Percentiles rank a stretch among this genome's conserved stretches.
Evolutionary conservation across 1,139 yeast genomes (phyloP).

Genomic region (Suhomyces wounanorum): DNA sequence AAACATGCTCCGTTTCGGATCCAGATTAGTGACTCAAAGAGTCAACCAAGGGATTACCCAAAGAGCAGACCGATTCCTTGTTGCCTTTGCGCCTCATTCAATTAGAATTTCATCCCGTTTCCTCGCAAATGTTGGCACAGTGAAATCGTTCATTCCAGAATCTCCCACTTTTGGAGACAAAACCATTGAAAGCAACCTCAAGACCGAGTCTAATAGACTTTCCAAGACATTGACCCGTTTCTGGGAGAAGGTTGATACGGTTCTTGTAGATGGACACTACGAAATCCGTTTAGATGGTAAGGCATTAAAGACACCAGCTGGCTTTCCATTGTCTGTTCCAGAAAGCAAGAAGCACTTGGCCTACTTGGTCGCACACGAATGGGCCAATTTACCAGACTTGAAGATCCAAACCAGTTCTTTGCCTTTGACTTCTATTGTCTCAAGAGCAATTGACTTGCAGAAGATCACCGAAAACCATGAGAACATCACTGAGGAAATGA

Average conservation of each 20-base stretch:
- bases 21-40: slow-evolving; percentile 1
- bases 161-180: slow-evolving; percentile 37
- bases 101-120: not conserved
- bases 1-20: slow-evolving; percentile 8
- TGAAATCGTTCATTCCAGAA: slow-evolving; percentile 16
- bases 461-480: slow-evolving; percentile 26
- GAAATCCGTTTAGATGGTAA: slow-evolving; percentile 71
- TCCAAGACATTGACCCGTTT: slow-evolving; percentile 73
- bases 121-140: slow-evolving; percentile 12
- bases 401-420: slow-evolving; percentile 77
- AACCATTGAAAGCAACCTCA: slow-evolving; percentile 50
- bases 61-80: not conserved
- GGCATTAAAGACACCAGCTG: slow-evolving; percentile 82
- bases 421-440: slow-evolving; percentile 83
- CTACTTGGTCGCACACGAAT: slow-evolving; percentile 78
- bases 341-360: slow-evolving; percentile 63
- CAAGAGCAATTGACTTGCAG: slow-evolving; percentile 79
- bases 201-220: slow-evolving; percentile 68
- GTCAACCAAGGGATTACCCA: not conserved
- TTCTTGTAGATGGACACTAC: slow-evolving; percentile 31
- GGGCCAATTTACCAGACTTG: slow-evolving; percentile 73
- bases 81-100: not conserved
- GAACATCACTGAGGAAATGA: slow-evolving; percentile 45
- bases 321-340: slow-evolving; percentile 70
- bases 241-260: slow-evolving; percentile 77